Percentiles rank a stretch among this genome's conserved stretches.
Evolutionary conservation across 2,329 filamentous ascomycete species (phyloP).

Genomic region (Aspergillus fumigatiaffinis): DNA sequence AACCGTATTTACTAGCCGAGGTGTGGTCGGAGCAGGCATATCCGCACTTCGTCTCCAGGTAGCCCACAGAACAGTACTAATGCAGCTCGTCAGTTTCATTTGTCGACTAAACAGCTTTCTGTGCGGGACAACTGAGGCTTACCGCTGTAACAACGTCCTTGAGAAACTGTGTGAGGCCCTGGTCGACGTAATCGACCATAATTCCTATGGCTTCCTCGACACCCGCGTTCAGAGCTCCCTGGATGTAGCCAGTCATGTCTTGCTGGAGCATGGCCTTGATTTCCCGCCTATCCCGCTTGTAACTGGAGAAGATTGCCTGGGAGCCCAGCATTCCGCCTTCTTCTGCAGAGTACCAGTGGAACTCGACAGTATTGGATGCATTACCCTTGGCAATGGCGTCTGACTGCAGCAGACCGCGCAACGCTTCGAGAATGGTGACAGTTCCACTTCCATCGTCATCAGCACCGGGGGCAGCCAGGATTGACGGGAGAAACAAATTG

Average conservation of each 20-base stretch:
- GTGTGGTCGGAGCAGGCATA: conserved; percentile 76
- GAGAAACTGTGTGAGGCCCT: conserved; percentile 79
- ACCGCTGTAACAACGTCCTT: conserved; percentile 75
- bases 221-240: conserved; percentile 77
- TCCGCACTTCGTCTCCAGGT: conserved; percentile 80
- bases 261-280: conserved; percentile 98
- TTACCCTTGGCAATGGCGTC: conserved; percentile 66
- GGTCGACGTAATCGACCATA: conserved; percentile 86
- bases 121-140: conserved; percentile 17
- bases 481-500: conserved; percentile 81
- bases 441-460: conserved; percentile 93
- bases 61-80: conserved; percentile 83
- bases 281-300: conserved; percentile 67
- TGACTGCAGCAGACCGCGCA: conserved; percentile 75
- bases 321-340: conserved; percentile 83
- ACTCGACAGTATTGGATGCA: conserved; percentile 82
- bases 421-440: conserved; percentile 88
- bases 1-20: conserved; percentile 63
- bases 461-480: conserved; percentile 84
- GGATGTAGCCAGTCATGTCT: conserved; percentile 91
- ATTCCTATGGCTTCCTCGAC: conserved; percentile 83
- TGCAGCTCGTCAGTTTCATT: conserved; percentile 7
- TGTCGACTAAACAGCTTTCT: background rate
- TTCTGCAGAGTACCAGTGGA: conserved; percentile 93
- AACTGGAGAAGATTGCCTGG: conserved; percentile 81